These are phyloP conservation scores for Glarea lozoyensis DNA, from an alignment of 495 filamentous ascomycete species.

Conservation along the genomic window DNA sequence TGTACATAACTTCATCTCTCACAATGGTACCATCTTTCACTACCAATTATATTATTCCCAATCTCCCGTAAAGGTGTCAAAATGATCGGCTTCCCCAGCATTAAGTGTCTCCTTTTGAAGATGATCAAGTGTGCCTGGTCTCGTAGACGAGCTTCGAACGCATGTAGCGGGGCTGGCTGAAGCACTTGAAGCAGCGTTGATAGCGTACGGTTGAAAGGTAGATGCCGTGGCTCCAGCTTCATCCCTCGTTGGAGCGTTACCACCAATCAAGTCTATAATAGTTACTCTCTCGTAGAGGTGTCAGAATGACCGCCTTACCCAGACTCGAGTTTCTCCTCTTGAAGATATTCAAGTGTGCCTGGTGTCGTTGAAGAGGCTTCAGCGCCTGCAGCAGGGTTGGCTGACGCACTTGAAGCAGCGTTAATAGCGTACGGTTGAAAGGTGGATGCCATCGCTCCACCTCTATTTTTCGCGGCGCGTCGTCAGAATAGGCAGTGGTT, in stretches of 20 bases:
- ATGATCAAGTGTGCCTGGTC: slow-evolving; percentile 3
- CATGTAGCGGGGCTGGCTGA: neutral
- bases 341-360: slow-evolving; percentile 4
- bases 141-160: neutral
- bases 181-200: slow-evolving; percentile 21
- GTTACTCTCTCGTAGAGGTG: slow-evolving; percentile 14
- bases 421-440: slow-evolving; percentile 23
- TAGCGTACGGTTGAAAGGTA: slow-evolving; percentile 21
- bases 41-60: no score
- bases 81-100: neutral
- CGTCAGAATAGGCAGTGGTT: no score
- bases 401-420: slow-evolving; percentile 16
- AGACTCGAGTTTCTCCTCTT: neutral
- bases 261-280: no score
- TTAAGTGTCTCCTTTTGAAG: neutral
- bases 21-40: no score
- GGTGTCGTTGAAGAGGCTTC: slow-evolving; percentile 1
- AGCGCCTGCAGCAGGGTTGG: neutral
- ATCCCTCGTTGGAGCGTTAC: no score
- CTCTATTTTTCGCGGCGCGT: no score
- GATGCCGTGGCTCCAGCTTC: slow-evolving; percentile 36
- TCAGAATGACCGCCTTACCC: slow-evolving; percentile 4
- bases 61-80: slow-evolving; percentile 15
- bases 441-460: slow-evolving; percentile 32
- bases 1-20: no score